phyloP scores from a whole-genome alignment of 768 basidiomycete species.

The Trametes elegans region DNA sequence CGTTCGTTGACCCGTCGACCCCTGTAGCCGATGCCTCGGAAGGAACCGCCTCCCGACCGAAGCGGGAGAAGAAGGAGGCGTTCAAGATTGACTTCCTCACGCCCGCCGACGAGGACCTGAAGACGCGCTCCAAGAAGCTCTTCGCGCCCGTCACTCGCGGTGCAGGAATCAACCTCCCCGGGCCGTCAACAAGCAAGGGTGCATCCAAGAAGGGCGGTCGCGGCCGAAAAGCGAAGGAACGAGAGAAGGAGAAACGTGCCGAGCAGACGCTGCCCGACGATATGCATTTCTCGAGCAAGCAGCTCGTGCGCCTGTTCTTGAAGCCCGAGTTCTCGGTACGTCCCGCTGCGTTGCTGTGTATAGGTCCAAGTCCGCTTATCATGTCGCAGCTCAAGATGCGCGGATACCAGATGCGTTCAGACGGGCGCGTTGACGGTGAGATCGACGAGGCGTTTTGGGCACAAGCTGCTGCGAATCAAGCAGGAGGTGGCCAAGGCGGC shows the following conservation, averaged over 20 bases:
- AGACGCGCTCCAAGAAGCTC: conserved; percentile 63
- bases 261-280: conserved; percentile 89
- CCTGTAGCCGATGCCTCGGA: conserved; percentile 49
- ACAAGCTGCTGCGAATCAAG: conserved; percentile 84
- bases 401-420: conserved; percentile 55
- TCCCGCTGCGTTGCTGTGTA: conserved; percentile 12
- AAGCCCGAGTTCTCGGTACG: conserved; percentile 94
- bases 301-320: conserved; percentile 88
- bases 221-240: conserved; percentile 48
- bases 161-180: conserved; percentile 63
- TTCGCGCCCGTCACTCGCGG: conserved; percentile 78
- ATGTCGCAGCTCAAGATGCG: conserved; percentile 80
- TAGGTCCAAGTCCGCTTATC: background rate
- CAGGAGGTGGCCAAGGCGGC: conserved; percentile 50
- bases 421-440: conserved; percentile 75
- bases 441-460: conserved; percentile 98
- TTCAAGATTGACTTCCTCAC: conserved; percentile 80
- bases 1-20: background rate
- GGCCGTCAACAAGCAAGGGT: conserved; percentile 20
- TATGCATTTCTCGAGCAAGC: conserved; percentile 92
- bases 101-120: conserved; percentile 56
- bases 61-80: conserved; percentile 74
- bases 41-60: conserved; percentile 48
- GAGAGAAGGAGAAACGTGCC: conserved; percentile 60
- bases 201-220: conserved; percentile 38